A percentile compares a stretch with the other conserved stretches of the same genome.
Conservation (phyloP, 2,329 filamentous ascomycete species). For the Diplocarpon rosae region DNA sequence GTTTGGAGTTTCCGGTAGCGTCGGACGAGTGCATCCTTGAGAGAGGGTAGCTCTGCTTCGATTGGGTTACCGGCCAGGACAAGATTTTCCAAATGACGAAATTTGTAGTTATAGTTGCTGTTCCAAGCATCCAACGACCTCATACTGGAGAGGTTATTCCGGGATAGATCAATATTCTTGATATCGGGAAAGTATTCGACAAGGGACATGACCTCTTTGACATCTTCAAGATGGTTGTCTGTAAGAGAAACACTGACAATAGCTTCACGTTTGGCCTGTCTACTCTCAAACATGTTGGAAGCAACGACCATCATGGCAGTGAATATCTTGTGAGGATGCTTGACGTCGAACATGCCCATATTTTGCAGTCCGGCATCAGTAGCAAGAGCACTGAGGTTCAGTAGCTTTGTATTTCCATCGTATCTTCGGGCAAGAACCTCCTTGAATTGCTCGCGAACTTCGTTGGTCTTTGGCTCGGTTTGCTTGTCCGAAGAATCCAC, state of each 20-base stretch:
- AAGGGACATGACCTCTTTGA: slow-evolving; percentile 62
- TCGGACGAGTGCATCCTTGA: slow-evolving; percentile 60
- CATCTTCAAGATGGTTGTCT: slow-evolving; percentile 65
- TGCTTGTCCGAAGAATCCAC: slow-evolving; percentile 20
- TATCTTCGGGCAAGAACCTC: slow-evolving; percentile 67
- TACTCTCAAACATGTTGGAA: slow-evolving; percentile 62
- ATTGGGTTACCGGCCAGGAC: slow-evolving; percentile 71
- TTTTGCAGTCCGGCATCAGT: slow-evolving; percentile 59
- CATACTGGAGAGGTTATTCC: slow-evolving; percentile 64
- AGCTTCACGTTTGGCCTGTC: slow-evolving; percentile 62
- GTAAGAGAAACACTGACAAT: slow-evolving; percentile 75
- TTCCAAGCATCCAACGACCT: slow-evolving; percentile 65
- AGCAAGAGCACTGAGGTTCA: slow-evolving; percentile 71
- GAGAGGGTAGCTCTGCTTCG: slow-evolving; percentile 45
- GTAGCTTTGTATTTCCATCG: slow-evolving; percentile 56
- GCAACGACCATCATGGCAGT: slow-evolving; percentile 83
- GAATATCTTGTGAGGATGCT: slow-evolving; percentile 60
- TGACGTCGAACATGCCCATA: slow-evolving; percentile 62
- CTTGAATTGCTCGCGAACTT: slow-evolving; percentile 59
- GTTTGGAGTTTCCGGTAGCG: slow-evolving; percentile 77
- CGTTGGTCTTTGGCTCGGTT: slow-evolving; percentile 35
- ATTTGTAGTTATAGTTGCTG: slow-evolving; percentile 40
- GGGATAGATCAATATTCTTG: slow-evolving; percentile 78
- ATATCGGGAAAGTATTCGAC: slow-evolving; percentile 74
- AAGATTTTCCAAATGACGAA: slow-evolving; percentile 69